Percentiles rank a stretch among this genome's conserved stretches.
These are phyloP conservation scores for Marsdenia floribunda DNA, from an alignment of 257 asterid species.

Conservation along the genomic window DNA sequence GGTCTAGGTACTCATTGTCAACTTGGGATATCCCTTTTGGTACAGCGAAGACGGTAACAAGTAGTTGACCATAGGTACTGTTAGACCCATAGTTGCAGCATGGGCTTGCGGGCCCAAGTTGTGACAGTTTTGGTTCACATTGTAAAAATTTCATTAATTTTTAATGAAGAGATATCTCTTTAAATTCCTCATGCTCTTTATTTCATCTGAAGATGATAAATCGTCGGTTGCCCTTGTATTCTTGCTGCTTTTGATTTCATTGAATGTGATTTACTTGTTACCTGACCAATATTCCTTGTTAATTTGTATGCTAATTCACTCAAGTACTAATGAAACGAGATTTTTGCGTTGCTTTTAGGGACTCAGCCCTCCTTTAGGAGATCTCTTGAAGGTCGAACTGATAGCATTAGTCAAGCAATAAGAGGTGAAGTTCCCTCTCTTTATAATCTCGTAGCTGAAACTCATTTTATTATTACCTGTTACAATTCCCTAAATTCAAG, in stretches of 20 bases:
- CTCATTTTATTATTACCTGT: neutral
- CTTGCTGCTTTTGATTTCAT: neutral
- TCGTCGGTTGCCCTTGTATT: neutral
- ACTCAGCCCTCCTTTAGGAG: constrained; percentile 44
- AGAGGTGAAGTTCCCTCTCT: constrained; percentile 26
- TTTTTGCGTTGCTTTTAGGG: constrained; percentile 38
- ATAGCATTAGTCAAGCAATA: constrained; percentile 23
- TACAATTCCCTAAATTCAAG: neutral
- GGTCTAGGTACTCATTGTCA: too few relatives aligned
- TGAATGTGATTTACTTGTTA: neutral
- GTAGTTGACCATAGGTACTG: too few relatives aligned
- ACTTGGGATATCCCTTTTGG: too few relatives aligned
- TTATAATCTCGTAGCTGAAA: neutral
- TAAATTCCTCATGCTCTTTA: neutral
- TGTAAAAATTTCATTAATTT: neutral
- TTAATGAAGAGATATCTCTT: neutral
- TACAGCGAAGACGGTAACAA: too few relatives aligned
- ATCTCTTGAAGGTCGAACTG: constrained; percentile 28
- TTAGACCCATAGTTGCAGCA: too few relatives aligned
- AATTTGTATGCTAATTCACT: neutral
- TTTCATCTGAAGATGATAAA: neutral
- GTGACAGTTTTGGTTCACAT: neutral
- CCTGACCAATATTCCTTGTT: neutral
- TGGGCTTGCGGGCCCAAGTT: too few relatives aligned
- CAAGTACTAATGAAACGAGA: neutral